Conservation (phyloP, 208 protist genomes). For the Leishmania aethiopica region DNA sequence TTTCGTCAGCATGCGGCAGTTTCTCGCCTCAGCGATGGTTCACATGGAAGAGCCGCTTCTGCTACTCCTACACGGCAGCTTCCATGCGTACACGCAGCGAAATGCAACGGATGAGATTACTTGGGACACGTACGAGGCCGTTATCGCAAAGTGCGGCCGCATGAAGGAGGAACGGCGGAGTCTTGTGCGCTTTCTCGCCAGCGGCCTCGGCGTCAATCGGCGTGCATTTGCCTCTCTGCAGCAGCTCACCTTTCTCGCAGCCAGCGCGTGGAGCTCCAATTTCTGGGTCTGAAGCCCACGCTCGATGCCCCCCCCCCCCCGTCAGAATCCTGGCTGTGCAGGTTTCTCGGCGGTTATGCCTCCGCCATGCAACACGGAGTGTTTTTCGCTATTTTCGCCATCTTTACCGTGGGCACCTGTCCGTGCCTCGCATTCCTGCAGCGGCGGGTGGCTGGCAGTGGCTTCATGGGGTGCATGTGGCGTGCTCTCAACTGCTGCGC, state of each 20-base stretch:
- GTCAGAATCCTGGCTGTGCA: no score
- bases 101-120: conserved; percentile 50
- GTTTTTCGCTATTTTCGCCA: background rate
- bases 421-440: background rate
- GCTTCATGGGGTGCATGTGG: background rate
- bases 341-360: background rate
- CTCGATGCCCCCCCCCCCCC: background rate
- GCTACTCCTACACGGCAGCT: conserved; percentile 76
- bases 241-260: conserved; percentile 68
- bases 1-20: conserved; percentile 71
- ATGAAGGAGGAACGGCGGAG: conserved; percentile 60
- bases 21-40: conserved; percentile 70
- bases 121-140: conserved; percentile 69
- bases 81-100: conserved; percentile 53
- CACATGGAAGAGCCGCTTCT: conserved; percentile 84
- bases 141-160: conserved; percentile 58
- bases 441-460: background rate
- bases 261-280: conserved; percentile 80
- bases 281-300: conserved; percentile 40
- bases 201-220: conserved; percentile 74
- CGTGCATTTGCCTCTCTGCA: conserved; percentile 50
- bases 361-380: background rate
- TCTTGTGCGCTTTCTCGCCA: conserved; percentile 72
- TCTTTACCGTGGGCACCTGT: background rate
- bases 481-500: background rate